Base-by-base conservation (phyloP, 768 basidiomycete genomes). In the Trametes villosa region DNA sequence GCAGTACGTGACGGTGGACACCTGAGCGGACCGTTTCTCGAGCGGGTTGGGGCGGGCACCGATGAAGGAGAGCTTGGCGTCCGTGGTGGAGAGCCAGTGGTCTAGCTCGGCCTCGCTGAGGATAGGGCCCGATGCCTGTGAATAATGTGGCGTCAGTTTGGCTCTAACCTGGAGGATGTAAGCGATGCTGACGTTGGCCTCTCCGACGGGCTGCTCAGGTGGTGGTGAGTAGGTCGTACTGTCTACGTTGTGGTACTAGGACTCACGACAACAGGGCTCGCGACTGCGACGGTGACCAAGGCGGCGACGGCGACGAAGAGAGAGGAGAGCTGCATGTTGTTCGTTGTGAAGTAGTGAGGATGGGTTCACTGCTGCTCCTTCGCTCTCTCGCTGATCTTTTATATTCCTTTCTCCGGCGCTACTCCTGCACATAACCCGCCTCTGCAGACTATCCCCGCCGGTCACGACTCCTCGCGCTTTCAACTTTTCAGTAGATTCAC, bases 1-100 rank as follows among this genome's bases (percentile, higher is more conserved):
- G 65, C 76, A 77, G 68, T 70, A 76, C 4, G 66, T 68, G 31
- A 77, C 72, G 2, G 59, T 70, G 17, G 66, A 70, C 45, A 63
- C 51, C 46, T 68, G 59, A 8, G 66, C 64, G 18, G 53, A 31
- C n/a, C 69, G 67, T 41, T 57, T 57, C 15, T 46, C 36, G 40
- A 62, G 61, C 33, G 55, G 54, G 59, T 63, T 67, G 57, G 66
- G 18, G 12, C 61, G 62, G 38, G 68, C 50, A 29, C 69, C 69
- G 59, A 70, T 53, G 65, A 59, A 66, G 50, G 70, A 67, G 17
- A 66, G 54, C 17, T 63, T 53, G 27, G 67, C 63, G 41, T 69
- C 58, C 31, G 64, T 68, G 46, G 62, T 67, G 65, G 36, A 57
- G 34, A 45, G 22, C 29, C 27, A 70, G 34, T 63, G 34, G 13